Base-by-base conservation (phyloP, 1,284 basidiomycete species). In the Ustilago curta region DNA sequence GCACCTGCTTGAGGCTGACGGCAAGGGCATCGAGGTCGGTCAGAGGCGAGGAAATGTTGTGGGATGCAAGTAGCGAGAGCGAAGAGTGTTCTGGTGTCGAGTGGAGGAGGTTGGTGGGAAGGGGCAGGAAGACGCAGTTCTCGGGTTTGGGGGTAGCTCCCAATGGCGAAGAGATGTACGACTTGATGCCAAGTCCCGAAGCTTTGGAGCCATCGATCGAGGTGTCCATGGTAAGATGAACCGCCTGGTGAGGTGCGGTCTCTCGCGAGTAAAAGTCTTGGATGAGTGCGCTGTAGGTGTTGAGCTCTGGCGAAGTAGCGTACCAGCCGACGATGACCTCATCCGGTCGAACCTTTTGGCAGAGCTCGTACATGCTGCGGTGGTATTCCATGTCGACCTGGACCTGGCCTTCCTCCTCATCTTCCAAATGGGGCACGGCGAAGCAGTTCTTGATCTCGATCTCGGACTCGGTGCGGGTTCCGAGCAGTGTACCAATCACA, bases 181-280 rank as follows among this genome's bases (percentile, higher is more conserved):
- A 93, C 84, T 92, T 92, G 27, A 97, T 91, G 54, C 93, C 79
- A 29, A 82, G 76, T 21, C 75, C 72, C 16, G 73, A 61, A 31
- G 64, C 61, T 58, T 78, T 67, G 37, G 71, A 61, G 39, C 69
- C 70, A 56, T 80, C 79, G 19, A 90, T 88, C 27, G 92, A 91
- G 14, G 95, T 96, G 86, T 97, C 94, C 48, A 99, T 88, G 12
- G 94, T 93, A 56, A 99, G 88, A 86, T 99, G 96, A 47, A 99
- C 90, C 5, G 97, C 95, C 65, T 92, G 93, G 85, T 92, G 90
- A 5, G 94, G 92, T 0, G 90, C 88, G 3, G 93, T 95, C 87
- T 99, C 94, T 88, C 92, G 90, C 42, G 93, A 91, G 87, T 97
- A 99, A 87, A 97, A 97, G 87, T 97, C 95, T 89, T 99, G 97